Evolutionary conservation across 441 rosid genomes (phyloP).

Genomic region (Mallotus repandus): DNA sequence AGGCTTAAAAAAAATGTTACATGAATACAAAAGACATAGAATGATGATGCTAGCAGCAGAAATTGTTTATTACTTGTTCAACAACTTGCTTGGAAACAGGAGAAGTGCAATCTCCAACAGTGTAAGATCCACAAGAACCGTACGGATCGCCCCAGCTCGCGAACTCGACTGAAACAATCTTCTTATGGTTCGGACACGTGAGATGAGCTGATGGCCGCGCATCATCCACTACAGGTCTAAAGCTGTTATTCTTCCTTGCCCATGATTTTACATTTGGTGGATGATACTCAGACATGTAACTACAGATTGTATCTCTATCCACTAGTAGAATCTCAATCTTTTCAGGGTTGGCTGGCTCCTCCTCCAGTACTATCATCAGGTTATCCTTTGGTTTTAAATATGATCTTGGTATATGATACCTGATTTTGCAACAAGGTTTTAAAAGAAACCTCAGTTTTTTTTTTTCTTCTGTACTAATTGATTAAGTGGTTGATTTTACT

Average conservation of each 20-base stretch:
- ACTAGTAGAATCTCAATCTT: conserved; percentile 40
- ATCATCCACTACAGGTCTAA: conserved; percentile 27
- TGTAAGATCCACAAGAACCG: conserved; percentile 49
- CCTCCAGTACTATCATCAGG: conserved; percentile 55
- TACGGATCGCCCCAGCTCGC: conserved; percentile 60
- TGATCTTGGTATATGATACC: conserved; percentile 72
- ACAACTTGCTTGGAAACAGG: conserved; percentile 38
- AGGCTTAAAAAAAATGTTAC: too few species aligned
- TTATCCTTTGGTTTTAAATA: conserved; percentile 49
- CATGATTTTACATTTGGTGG: conserved; percentile 50
- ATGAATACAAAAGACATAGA: too few species aligned
- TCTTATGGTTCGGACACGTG: conserved; percentile 39
- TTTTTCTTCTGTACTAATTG: background rate
- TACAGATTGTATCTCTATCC: conserved; percentile 61
- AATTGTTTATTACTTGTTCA: conserved; percentile 37
- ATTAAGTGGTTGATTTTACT: conserved; percentile 16
- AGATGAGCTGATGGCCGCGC: conserved; percentile 38
- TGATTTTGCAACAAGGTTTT: conserved; percentile 9
- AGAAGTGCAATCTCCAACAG: conserved; percentile 45
- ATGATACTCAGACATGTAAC: conserved; percentile 37
- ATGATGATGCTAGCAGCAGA: too few species aligned
- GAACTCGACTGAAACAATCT: conserved; percentile 45
- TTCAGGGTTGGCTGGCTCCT: conserved; percentile 43
- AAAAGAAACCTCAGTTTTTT: background rate
- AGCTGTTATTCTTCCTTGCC: conserved; percentile 28